phyloP scores from a whole-genome alignment of 192 early-diverging fungal species.

The Podila minutissima region DNA sequence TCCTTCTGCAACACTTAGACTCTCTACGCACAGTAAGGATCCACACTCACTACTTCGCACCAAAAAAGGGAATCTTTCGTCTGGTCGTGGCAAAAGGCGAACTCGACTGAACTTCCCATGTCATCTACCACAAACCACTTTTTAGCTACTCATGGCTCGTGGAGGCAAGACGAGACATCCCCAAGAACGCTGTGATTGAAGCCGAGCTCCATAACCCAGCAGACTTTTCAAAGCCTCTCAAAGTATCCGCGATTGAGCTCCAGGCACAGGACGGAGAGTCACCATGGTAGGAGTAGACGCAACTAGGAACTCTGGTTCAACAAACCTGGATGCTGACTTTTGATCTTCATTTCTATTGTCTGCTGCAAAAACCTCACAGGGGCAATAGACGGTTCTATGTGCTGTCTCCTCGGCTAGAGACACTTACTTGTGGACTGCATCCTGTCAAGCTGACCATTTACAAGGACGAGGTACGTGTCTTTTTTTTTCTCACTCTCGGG shows the following conservation, averaged over 20 bases:
- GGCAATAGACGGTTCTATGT: constrained; percentile 45
- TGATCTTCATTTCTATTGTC: neutral
- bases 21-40: constrained; percentile 42
- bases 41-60: too few species aligned
- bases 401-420: constrained; percentile 38
- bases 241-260: constrained; percentile 32
- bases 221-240: constrained; percentile 43
- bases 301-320: too few species aligned
- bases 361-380: constrained; percentile 1
- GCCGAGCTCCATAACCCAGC: constrained; percentile 48
- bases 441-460: constrained; percentile 46
- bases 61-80: too few species aligned
- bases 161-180: constrained; percentile 40
- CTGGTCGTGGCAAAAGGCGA: neutral
- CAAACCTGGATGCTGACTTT: too few species aligned
- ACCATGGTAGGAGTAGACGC: constrained; percentile 18
- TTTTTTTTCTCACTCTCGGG: neutral
- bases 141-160: constrained; percentile 48
- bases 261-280: constrained; percentile 44
- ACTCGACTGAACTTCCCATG: neutral
- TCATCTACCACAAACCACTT: neutral
- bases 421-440: constrained; percentile 39
- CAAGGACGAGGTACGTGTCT: constrained; percentile 32
- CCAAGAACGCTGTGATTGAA: constrained; percentile 44
- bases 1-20: constrained; percentile 3